phyloP scores from a whole-genome alignment of 202 grass and related monocot species.

The Cymbopogon flexuosus region DNA sequence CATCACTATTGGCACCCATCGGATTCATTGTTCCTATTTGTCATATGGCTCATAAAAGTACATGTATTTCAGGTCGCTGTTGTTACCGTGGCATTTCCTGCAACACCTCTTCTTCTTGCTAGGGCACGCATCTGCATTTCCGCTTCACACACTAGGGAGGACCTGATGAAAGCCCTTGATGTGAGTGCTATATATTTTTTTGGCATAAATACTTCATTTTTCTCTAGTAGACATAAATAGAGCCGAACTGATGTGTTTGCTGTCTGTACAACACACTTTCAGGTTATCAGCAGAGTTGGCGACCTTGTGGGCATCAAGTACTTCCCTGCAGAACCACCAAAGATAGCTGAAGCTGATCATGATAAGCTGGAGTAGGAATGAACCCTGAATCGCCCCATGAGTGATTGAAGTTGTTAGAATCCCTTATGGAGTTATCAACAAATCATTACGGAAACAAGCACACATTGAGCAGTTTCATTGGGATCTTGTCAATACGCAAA shows the following conservation, averaged over 20 bases:
- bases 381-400: neutral
- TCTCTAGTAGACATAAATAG: neutral
- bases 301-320: constrained; percentile 82
- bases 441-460: constrained; percentile 16
- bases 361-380: constrained; percentile 38
- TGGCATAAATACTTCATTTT: neutral
- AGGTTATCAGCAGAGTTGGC: constrained; percentile 85
- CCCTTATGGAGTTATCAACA: neutral
- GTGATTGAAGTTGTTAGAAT: constrained; percentile 8
- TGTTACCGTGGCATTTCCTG: constrained; percentile 78
- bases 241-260: neutral
- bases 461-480: constrained; percentile 25
- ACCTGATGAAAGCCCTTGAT: constrained; percentile 64
- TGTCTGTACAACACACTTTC: constrained; percentile 6
- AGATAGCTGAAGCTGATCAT: constrained; percentile 33
- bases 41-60: constrained; percentile 4
- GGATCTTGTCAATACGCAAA: constrained; percentile 25
- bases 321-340: constrained; percentile 67
- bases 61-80: constrained; percentile 58
- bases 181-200: constrained; percentile 26
- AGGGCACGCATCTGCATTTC: constrained; percentile 85
- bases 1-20: neutral
- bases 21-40: neutral
- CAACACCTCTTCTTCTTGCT: constrained; percentile 72
- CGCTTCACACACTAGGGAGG: constrained; percentile 78